Percentiles rank a stretch among this genome's conserved stretches.
These are phyloP conservation scores for Diplocarpon mali DNA, from an alignment of 2,329 filamentous ascomycete species.

Conservation along the genomic window DNA sequence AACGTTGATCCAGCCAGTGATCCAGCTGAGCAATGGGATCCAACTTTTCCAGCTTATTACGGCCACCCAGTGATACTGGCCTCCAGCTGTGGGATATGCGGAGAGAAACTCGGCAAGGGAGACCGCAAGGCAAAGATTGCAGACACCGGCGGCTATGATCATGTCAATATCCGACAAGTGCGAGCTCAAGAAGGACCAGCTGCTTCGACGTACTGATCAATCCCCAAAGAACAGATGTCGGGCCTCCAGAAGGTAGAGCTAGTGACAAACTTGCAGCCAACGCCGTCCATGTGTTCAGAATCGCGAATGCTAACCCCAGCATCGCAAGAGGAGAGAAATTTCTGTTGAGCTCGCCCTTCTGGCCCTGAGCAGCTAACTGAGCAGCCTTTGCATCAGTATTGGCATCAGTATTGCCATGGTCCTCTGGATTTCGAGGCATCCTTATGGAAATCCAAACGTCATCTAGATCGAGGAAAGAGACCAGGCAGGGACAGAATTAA, in stretches of 20 bases:
- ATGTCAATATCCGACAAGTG: slow-evolving; percentile 45
- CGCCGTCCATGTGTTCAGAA: slow-evolving; percentile 47
- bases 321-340: slow-evolving; percentile 42
- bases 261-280: slow-evolving; percentile 30
- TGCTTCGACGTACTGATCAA: too few species aligned
- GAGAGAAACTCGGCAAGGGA: slow-evolving; percentile 47
- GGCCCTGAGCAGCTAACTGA: too few species aligned
- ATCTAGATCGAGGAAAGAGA: too few species aligned
- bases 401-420: too few species aligned
- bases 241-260: too few species aligned
- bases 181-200: slow-evolving; percentile 15
- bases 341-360: too few species aligned
- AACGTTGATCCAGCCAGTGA: slow-evolving; percentile 38
- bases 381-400: too few species aligned
- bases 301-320: slow-evolving; percentile 47
- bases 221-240: too few species aligned
- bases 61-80: slow-evolving; percentile 48
- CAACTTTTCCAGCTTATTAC: slow-evolving; percentile 38
- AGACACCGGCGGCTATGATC: slow-evolving; percentile 39
- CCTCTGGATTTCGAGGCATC: too few species aligned
- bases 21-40: slow-evolving; percentile 33
- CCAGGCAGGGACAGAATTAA: too few species aligned
- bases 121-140: slow-evolving; percentile 35
- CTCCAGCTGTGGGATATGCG: slow-evolving; percentile 43
- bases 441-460: too few species aligned